Evolutionary conservation across 164 flowering plant species (phyloP), one percentile per base, ranked within the genome.

Genomic region (Piper betle): DNA sequence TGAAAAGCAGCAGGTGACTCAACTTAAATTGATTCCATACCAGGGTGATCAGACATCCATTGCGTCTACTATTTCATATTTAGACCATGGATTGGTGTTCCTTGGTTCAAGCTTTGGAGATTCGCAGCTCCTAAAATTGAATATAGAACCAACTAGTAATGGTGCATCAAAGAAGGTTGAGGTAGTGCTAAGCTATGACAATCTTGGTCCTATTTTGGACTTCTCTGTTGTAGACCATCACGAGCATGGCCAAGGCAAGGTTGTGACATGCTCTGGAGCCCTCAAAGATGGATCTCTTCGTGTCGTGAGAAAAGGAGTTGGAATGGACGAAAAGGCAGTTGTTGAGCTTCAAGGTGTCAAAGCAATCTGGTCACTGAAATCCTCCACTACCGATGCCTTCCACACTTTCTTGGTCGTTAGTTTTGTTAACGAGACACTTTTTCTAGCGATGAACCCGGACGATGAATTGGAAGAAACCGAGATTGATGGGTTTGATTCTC

Each of bases 191-290:
- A 80, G 88, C 53, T 91, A 81, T 69, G 92, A 90, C 64, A 93
- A 93, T 72, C 78, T 93, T 82, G 99, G 99, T 40, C 99, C 99
- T 17, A 93, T 90, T 62, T 91, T 85, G 58, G 97, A 93, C 75
- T 93, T 93, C 70, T 90, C 94, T 73, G 96, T 93, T 68, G 98
- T 93, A 42, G 98, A 93, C 78, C 85, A 86, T 59, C 97, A 93
- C 80, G 86, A 96, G 75, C 97, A 90, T 76, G 98, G 98, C 43
- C 98, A 93, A 75, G 94, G 98, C 48, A 97, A 93, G 75, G 97
- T 93, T 66, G 97, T 88, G 19, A 90, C 98, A 62, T 93, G 98
- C 77, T 93, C 98, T 33, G 98, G 97, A 71, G 96, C 99, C 48
- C 85, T 80, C 58, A 94, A 94, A 71, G 99, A 94, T 83, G 97